A percentile compares a stretch with the other conserved stretches of the same genome.
Conservation (phyloP, 139 green algal species). For the Ostreobium quekettii region DNA sequence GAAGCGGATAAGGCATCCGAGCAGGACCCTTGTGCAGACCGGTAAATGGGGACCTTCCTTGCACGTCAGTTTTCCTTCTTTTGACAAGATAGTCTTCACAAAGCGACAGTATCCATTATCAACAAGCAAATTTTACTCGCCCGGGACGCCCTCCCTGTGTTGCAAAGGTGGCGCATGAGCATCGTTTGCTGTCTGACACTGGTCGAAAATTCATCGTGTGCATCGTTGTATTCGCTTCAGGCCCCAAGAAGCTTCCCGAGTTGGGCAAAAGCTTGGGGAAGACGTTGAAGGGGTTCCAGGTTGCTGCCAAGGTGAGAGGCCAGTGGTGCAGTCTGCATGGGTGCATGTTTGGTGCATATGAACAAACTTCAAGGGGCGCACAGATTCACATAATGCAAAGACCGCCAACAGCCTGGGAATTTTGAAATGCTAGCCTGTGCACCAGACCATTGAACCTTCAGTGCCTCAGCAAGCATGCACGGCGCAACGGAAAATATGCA, state of each 20-base stretch:
- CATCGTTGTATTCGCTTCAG: conserved; percentile 3
- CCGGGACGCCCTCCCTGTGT: no score
- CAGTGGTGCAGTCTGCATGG: background rate
- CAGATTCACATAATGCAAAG: background rate
- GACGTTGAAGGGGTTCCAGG: conserved; percentile 90
- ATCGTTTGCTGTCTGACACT: background rate
- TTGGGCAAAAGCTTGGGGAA: conserved; percentile 85
- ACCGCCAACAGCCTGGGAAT: background rate
- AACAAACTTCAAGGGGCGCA: no score
- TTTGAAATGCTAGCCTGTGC: background rate
- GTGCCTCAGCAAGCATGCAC: background rate
- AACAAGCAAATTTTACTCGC: no score
- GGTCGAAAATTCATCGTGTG: background rate
- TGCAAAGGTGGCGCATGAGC: no score
- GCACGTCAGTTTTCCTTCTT: no score
- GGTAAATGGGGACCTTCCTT: no score
- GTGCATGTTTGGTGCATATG: no score
- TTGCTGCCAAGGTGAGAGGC: conserved; percentile 47
- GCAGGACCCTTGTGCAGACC: no score
- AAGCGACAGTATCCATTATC: no score
- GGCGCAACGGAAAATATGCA: background rate
- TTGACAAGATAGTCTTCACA: no score
- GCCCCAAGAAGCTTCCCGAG: conserved; percentile 88
- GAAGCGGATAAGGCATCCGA: no score
- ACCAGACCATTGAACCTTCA: background rate